A percentile compares a stretch with the other conserved stretches of the same genome.
phyloP scores from a whole-genome alignment of 2,329 filamentous ascomycete genomes.

The Colletotrichum nymphaeae region DNA sequence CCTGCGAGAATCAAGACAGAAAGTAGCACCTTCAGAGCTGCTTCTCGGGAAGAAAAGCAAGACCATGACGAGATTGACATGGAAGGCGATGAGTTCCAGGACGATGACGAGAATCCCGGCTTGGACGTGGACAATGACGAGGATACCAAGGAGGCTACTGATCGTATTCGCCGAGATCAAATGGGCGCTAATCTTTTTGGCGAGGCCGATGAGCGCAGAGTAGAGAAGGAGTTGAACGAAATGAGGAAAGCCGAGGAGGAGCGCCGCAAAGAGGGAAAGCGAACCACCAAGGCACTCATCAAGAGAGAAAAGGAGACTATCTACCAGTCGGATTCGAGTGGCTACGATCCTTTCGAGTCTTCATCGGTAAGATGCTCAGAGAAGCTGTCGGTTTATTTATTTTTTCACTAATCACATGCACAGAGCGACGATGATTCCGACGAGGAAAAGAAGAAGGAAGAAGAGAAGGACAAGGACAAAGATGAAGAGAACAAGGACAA shows the following conservation, averaged over 20 bases:
- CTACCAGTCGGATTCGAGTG: slow-evolving; percentile 77
- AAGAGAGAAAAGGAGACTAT: slow-evolving; percentile 89
- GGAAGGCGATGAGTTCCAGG: slow-evolving; percentile 81
- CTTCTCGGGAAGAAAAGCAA: slow-evolving; percentile 71
- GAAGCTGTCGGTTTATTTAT: background rate
- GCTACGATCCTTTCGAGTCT: slow-evolving; percentile 53
- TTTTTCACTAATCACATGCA: slow-evolving; percentile 35
- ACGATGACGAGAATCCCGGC: slow-evolving; percentile 84
- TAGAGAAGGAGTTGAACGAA: slow-evolving; percentile 80
- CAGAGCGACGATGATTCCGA: slow-evolving; percentile 63
- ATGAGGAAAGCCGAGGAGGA: slow-evolving; percentile 75
- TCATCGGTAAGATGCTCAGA: slow-evolving; percentile 44
- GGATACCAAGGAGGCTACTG: slow-evolving; percentile 77
- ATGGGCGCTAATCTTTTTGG: slow-evolving; percentile 88
- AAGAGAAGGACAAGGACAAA: slow-evolving; percentile 48
- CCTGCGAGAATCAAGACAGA: slow-evolving; percentile 75
- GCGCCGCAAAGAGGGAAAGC: slow-evolving; percentile 78
- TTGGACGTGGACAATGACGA: slow-evolving; percentile 86
- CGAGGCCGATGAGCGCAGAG: slow-evolving; percentile 74
- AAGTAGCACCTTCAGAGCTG: slow-evolving; percentile 71
- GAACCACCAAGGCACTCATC: slow-evolving; percentile 81
- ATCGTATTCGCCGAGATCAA: slow-evolving; percentile 82
- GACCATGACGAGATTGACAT: slow-evolving; percentile 79
- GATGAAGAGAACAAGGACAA: slow-evolving; percentile 69
- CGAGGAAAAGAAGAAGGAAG: slow-evolving; percentile 46